These are phyloP conservation scores for Apiospora phragmitis DNA, from an alignment of 2,329 filamentous ascomycete species.

Conservation along the genomic window DNA sequence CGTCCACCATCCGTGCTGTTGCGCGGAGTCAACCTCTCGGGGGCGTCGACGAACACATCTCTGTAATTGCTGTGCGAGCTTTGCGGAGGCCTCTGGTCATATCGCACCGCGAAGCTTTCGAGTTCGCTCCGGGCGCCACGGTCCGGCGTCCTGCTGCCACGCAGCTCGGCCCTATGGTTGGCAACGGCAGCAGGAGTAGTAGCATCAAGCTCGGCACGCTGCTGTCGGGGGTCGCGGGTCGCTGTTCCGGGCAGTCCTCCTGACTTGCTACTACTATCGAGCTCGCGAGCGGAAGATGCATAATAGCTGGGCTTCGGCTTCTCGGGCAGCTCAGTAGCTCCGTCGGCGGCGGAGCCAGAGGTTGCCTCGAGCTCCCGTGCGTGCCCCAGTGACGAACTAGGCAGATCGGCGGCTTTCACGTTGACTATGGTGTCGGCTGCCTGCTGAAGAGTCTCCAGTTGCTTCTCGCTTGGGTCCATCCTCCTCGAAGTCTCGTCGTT, in stretches of 20 bases:
- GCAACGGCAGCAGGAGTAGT: background rate
- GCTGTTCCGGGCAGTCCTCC: background rate
- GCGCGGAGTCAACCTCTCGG: background rate
- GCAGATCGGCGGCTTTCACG: background rate
- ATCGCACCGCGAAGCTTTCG: background rate
- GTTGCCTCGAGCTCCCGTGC: background rate
- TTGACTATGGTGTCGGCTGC: slow-evolving; percentile 8
- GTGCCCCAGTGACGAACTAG: background rate
- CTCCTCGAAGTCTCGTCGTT: background rate
- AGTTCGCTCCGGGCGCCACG: background rate
- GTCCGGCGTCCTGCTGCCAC: background rate
- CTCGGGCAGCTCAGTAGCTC: background rate
- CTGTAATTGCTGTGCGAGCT: background rate
- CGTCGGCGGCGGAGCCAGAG: background rate
- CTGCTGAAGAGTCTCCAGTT: background rate
- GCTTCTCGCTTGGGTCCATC: background rate
- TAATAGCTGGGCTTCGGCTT: background rate
- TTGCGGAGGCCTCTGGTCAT: background rate
- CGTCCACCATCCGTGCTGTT: background rate
- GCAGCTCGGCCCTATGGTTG: background rate
- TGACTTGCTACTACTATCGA: too few relatives aligned
- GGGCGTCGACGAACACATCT: background rate
- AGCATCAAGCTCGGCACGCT: background rate
- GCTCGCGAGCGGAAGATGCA: too few relatives aligned
- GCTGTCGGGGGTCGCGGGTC: background rate